Base-by-base conservation (phyloP, 1,284 basidiomycete species). In the Apiotrichum laibachii region DNA sequence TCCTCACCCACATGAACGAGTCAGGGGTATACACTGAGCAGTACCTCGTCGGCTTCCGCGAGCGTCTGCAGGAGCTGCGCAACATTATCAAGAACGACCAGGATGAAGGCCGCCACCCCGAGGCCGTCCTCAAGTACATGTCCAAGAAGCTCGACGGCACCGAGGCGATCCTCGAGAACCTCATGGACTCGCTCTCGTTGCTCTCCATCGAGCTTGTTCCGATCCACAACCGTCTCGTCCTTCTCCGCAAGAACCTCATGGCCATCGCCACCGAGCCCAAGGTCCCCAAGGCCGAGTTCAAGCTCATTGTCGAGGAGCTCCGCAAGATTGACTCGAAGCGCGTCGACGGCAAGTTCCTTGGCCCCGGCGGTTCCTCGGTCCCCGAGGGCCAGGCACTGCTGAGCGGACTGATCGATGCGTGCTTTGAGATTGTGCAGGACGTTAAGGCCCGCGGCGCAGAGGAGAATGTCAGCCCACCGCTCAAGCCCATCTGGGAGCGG, bases 341-440 rank as follows among this genome's bases (percentile, higher is more conserved):
- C 16, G 91, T 95, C 9, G 92, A 98, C 71, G 93, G 94, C 57
- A 96, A 96, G 77, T 98, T 97, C 79, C 82, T 97, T 26, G 92
- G 92, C 4, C 92, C 92, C 13, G 91, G 91, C 19, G 94, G 93
- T 44, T 81, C 81, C 7, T 88, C 85, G 45, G 88, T 97, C 0
- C 92, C 94, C 13, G 84, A 88, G 48, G 95, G 93, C 10, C 94
- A 97, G 77, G 90, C 90, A 11, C 77, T 84, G 35, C 72, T 84
- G 2, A 80, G 80, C 15, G 94, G 94, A 1, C 81, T 99, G 34
- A 82, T 99, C 13, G 95, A 99, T 77, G 92, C 95, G 71, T 96
- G 92, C 76, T 99, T 99, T 77, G 94, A 99, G 60, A 90, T 98
- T 61, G 84, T 87, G 46, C 93, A 99, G 78, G 95, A 99, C 77